Percentiles rank a stretch among this genome's conserved stretches.
These are phyloP conservation scores for Sclerotinia glacialis DNA, from an alignment of 2,329 filamentous ascomycete genomes.

Conservation along the genomic window DNA sequence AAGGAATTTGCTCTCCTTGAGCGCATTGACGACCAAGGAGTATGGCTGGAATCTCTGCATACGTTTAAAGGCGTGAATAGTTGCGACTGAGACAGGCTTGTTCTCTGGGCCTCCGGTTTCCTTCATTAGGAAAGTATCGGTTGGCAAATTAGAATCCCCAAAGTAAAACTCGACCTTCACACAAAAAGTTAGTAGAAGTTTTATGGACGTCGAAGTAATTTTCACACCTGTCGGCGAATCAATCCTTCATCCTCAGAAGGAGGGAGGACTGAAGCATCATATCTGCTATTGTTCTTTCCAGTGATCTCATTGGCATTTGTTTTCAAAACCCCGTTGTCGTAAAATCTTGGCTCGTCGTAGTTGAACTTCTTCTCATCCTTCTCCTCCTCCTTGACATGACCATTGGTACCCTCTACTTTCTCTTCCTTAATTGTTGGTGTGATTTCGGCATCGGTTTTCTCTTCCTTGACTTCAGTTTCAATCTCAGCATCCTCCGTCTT, in stretches of 20 bases:
- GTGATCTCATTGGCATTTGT: conserved; percentile 33
- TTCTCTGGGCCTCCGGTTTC: conserved; percentile 76
- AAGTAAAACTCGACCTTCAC: conserved; percentile 91
- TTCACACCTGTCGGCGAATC: conserved; percentile 63
- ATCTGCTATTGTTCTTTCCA: conserved; percentile 49
- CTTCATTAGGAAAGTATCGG: conserved; percentile 83
- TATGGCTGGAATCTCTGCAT: conserved; percentile 95
- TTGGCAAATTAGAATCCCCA: conserved; percentile 82
- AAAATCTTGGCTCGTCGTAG: conserved; percentile 21
- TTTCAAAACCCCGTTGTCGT: conserved; percentile 33
- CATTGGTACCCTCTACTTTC: conserved; percentile 23
- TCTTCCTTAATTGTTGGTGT: conserved; percentile 20
- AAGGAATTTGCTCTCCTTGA: conserved; percentile 73
- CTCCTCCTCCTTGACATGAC: conserved; percentile 20
- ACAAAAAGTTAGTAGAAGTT: conserved; percentile 21
- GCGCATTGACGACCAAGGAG: conserved; percentile 75
- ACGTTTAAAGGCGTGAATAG: conserved; percentile 84
- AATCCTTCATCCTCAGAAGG: conserved; percentile 60
- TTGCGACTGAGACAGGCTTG: conserved; percentile 73
- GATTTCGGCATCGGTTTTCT: conserved; percentile 15
- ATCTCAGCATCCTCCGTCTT: conserved; percentile 15
- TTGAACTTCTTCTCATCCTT: conserved; percentile 19
- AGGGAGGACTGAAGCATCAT: conserved; percentile 53
- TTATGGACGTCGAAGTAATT: neutral
- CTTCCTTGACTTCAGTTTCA: conserved; percentile 23